Conservation (phyloP, 2,329 filamentous ascomycete species). For the Amphichorda felina region DNA sequence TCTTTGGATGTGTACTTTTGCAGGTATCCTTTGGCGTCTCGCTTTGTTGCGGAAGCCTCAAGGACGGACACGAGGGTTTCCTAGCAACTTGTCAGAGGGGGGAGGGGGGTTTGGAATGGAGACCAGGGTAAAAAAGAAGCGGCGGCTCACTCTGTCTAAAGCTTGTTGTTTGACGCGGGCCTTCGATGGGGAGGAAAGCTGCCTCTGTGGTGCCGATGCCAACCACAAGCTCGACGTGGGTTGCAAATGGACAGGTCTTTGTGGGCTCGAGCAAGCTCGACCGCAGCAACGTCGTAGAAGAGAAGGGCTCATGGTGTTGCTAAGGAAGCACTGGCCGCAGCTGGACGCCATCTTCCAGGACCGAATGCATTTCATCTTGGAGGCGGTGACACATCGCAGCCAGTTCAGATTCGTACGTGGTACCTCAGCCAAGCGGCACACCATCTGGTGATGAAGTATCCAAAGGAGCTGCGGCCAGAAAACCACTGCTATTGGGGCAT, state of each 20-base stretch:
- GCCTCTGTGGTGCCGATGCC: background rate
- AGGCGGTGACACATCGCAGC: slow-evolving; percentile 2
- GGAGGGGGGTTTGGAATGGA: background rate
- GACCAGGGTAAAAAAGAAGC: background rate
- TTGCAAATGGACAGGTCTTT: background rate
- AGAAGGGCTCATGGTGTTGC: slow-evolving; percentile 1
- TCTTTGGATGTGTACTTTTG: slow-evolving; percentile 56
- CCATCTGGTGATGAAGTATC: no score
- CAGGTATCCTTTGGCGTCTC: slow-evolving; percentile 85
- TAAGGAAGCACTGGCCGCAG: slow-evolving; percentile 10
- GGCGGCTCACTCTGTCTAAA: slow-evolving; percentile 5
- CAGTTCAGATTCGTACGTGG: background rate
- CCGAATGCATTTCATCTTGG: slow-evolving; percentile 25
- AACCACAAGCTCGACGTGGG: background rate
- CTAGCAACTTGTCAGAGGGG: slow-evolving; percentile 23
- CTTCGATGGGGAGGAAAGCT: background rate
- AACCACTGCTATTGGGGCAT: background rate
- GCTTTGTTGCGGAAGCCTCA: slow-evolving; percentile 79
- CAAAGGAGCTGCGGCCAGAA: background rate
- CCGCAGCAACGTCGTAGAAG: background rate
- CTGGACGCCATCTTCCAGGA: slow-evolving; percentile 25
- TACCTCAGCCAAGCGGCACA: no score
- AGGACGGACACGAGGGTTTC: slow-evolving; percentile 81
- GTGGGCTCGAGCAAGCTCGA: background rate
- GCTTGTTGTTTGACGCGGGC: slow-evolving; percentile 1